phyloP scores from a whole-genome alignment of 1,284 basidiomycete genomes.

The Tranzscheliella williamsii region DNA sequence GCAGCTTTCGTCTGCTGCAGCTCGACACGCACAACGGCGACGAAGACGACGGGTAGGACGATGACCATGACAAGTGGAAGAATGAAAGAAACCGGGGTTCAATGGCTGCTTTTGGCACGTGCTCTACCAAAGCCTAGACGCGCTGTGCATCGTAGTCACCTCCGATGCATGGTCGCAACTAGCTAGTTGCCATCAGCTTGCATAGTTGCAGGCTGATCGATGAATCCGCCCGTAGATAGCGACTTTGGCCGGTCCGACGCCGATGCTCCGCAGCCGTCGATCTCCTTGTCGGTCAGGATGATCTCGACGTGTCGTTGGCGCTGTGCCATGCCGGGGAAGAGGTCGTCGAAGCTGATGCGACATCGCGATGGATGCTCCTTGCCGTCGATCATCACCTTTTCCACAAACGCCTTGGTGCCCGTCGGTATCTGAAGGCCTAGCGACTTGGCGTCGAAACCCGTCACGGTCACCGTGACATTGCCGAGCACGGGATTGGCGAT shows the following conservation, averaged over 20 bases:
- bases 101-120: no score
- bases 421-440: conserved; percentile 13
- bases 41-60: conserved; percentile 14
- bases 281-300: conserved; percentile 17
- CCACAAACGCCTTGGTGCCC: conserved; percentile 30
- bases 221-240: conserved; percentile 28
- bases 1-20: conserved; percentile 19
- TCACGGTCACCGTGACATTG: conserved; percentile 30
- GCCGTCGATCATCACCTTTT: conserved; percentile 28
- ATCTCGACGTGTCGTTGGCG: conserved; percentile 23
- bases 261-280: conserved; percentile 20
- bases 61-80: conserved; percentile 6
- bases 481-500: conserved; percentile 45
- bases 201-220: no score
- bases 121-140: no score
- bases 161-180: no score
- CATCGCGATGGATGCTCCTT: conserved; percentile 24
- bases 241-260: conserved; percentile 14
- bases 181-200: no score
- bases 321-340: conserved; percentile 23
- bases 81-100: no score
- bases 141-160: no score
- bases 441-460: conserved; percentile 31
- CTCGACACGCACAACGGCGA: conserved; percentile 9
- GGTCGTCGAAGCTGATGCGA: conserved; percentile 36